Evolutionary conservation across 345 rosid genomes (phyloP), one percentile per base, ranked within the genome.

Genomic region (Sisymbrium irio): DNA sequence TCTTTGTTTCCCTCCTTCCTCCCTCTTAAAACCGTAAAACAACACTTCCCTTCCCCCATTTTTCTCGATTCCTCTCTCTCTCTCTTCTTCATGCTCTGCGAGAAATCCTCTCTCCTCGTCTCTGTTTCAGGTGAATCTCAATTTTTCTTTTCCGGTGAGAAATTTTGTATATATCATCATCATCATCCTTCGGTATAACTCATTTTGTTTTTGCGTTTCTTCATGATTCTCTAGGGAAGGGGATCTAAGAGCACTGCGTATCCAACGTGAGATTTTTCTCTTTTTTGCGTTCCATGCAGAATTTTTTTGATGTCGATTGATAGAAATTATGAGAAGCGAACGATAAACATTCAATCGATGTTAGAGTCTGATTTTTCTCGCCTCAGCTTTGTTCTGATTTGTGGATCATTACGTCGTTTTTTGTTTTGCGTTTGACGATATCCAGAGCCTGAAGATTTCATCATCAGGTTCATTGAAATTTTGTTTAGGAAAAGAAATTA

Each of bases 11-110:
- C 73, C 70, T 65, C 76, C 64, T 3, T 22, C 25, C 74, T 22
- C 75, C 68, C 80, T 37, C 60, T 78, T 72, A 64, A 77, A 59
- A 67, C 71, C 53, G 62, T 13, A 67, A 45, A 47, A 25, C 56
- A 65, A 22, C 8, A 47, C 39, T 14, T 36, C 33, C 10, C 49
- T 37, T 19, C 17, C 36, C 19, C 74, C 17, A 25, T 22, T 51
- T 19, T 67, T 51, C 51, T 50, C 51, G 15, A 36, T 72, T n/a
- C 49, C 37, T 70, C 61, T 36, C 71, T 54, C 63, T 14, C 15
- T 42, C 17, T n/a, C 66, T 55, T 17, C 17, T 42, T 44, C 69
- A 74, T 78, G 75, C 25, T 41, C 72, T 35, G 30, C 49, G 60
- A 42, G 30, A 44, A 40, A 30, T 25, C 49, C 30, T 19, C 57